phyloP scores from a whole-genome alignment of 2,329 filamentous ascomycete species.

The Colletotrichum tabaci region DNA sequence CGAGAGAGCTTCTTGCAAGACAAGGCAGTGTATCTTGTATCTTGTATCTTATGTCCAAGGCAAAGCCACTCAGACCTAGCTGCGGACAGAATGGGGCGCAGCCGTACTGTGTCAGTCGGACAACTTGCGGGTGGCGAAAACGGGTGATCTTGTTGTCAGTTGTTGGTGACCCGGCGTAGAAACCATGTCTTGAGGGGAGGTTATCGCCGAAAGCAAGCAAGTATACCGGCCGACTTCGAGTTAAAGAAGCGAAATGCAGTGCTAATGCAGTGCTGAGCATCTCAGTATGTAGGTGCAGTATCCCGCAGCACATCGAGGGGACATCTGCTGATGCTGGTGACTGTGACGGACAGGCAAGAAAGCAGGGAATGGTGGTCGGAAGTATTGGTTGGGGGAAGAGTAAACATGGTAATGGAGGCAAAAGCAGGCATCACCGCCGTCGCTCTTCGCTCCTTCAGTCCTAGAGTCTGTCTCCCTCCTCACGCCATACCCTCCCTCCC shows the following conservation, averaged over 20 bases:
- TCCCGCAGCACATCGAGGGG: not conserved
- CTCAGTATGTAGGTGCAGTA: no score
- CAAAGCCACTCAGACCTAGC: not conserved
- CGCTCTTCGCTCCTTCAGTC: not conserved
- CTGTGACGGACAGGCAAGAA: slow-evolving; percentile 1
- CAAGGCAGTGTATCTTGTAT: not conserved
- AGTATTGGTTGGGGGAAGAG: not conserved
- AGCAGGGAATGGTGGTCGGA: not conserved
- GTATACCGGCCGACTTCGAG: not conserved
- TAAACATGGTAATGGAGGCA: slow-evolving; percentile 8
- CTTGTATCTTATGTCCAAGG: not conserved
- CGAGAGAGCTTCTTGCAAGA: not conserved
- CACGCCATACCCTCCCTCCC: not conserved
- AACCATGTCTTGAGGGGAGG: not conserved
- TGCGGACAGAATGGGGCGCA: not conserved
- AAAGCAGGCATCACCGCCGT: slow-evolving; percentile 8
- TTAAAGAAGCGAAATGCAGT: slow-evolving; percentile 25
- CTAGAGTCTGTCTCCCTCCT: not conserved
- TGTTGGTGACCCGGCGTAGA: slow-evolving; percentile 7
- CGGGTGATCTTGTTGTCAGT: not conserved
- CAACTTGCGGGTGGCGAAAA: not conserved
- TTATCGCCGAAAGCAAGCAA: not conserved
- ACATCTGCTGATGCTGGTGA: not conserved
- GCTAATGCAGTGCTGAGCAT: not conserved
- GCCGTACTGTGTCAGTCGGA: not conserved